phyloP scores from a whole-genome alignment of 108 stramenopile genomes.

The Aurantiochytrium sp. region DNA sequence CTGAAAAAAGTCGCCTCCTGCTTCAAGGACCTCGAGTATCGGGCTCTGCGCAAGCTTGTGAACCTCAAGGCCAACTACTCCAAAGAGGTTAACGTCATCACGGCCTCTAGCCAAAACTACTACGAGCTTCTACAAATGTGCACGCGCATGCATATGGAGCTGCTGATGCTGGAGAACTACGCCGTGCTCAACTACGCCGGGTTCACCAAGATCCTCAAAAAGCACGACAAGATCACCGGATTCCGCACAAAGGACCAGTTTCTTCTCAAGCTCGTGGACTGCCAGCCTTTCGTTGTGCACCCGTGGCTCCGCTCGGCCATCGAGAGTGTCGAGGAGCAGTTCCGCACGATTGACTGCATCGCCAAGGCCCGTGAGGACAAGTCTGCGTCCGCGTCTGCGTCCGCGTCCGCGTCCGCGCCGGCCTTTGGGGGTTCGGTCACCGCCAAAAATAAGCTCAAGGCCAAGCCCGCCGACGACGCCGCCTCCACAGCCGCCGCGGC shows the following conservation, averaged over 20 bases:
- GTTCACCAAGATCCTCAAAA: conserved; percentile 95
- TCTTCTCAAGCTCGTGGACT: conserved; percentile 51
- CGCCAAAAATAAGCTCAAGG: no score
- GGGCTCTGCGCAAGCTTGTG: conserved; percentile 51
- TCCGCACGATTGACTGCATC: not conserved
- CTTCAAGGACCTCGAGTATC: conserved; percentile 54
- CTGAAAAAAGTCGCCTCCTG: conserved; percentile 81
- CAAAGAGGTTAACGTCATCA: conserved; percentile 2
- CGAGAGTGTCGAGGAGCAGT: conserved; percentile 23
- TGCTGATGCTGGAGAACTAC: conserved; percentile 89
- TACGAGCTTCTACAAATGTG: conserved; percentile 68
- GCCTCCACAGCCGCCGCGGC: no score
- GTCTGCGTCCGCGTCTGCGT: no score
- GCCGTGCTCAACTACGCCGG: conserved; percentile 97
- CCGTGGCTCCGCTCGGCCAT: conserved; percentile 23
- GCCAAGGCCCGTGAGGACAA: not conserved
- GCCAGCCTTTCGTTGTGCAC: conserved; percentile 10
- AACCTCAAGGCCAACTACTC: conserved; percentile 70
- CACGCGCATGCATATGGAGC: conserved; percentile 84
- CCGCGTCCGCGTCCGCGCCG: no score
- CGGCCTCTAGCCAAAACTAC: conserved; percentile 40
- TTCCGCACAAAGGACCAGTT: conserved; percentile 71
- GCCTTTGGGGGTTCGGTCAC: no score
- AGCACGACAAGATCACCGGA: conserved; percentile 94
- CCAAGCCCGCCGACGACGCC: no score